Evolutionary conservation across 768 basidiomycete species (phyloP).

Genomic region (Clavulina sp.): DNA sequence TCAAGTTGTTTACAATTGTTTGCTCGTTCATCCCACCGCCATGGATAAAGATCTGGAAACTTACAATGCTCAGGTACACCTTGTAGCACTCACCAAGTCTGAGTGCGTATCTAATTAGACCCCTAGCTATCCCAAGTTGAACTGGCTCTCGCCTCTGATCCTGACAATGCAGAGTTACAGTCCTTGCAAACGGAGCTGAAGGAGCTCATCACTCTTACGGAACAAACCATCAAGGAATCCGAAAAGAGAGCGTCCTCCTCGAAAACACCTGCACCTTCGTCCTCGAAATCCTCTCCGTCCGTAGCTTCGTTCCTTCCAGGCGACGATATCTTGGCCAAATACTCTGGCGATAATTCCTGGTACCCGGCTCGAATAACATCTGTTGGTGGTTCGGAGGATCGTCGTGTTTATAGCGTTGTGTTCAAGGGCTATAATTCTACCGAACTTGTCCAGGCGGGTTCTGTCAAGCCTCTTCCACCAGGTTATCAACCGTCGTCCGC

Average conservation of each 20-base stretch:
- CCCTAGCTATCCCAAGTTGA: slow-evolving; percentile 73
- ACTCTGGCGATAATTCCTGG: slow-evolving; percentile 67
- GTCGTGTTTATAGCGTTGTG: slow-evolving; percentile 73
- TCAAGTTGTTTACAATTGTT: not conserved
- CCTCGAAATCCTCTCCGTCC: slow-evolving; percentile 18
- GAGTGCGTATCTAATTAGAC: not conserved
- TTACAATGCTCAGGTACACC: slow-evolving; percentile 39
- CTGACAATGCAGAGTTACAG: slow-evolving; percentile 51
- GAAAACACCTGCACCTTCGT: slow-evolving; percentile 31
- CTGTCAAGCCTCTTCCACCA: slow-evolving; percentile 51
- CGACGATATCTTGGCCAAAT: slow-evolving; percentile 73
- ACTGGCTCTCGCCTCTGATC: slow-evolving; percentile 55
- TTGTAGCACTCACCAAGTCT: not conserved
- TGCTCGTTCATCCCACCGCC: not conserved
- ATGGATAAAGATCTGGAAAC: slow-evolving; percentile 68
- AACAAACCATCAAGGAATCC: slow-evolving; percentile 49
- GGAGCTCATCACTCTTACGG: slow-evolving; percentile 68
- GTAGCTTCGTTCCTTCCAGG: slow-evolving; percentile 43
- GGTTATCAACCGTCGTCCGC: slow-evolving; percentile 22
- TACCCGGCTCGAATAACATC: slow-evolving; percentile 81
- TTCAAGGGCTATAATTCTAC: slow-evolving; percentile 89
- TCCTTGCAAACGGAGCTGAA: slow-evolving; percentile 61
- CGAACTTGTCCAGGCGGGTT: slow-evolving; percentile 56
- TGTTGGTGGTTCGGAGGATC: slow-evolving; percentile 63
- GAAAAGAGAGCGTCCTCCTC: slow-evolving; percentile 35